These are phyloP conservation scores for Alternaria ventricosa DNA, from an alignment of 2,329 filamentous ascomycete species.

Conservation along the genomic window DNA sequence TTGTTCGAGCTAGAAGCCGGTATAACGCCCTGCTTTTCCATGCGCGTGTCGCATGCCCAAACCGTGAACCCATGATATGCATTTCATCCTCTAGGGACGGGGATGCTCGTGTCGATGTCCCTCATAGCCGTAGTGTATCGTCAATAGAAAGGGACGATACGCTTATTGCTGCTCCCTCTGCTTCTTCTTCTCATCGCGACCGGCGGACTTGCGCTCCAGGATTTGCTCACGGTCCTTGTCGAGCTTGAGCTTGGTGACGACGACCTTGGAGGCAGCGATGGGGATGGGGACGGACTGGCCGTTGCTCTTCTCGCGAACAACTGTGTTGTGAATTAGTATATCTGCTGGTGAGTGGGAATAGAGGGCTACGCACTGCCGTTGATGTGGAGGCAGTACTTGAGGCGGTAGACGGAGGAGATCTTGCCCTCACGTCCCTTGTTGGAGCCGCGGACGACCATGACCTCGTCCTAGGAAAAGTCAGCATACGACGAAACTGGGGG, in stretches of 20 bases:
- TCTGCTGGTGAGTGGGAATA: background rate
- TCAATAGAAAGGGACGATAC: constrained; percentile 39
- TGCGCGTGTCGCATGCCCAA: constrained; percentile 43
- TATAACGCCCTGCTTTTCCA: constrained; percentile 49
- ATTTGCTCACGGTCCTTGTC: constrained; percentile 93
- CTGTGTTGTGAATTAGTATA: constrained; percentile 46
- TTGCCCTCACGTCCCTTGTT: constrained; percentile 99
- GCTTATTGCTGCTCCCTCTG: constrained; percentile 62
- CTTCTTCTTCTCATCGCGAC: constrained; percentile 78
- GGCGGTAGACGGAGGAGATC: constrained; percentile 82
- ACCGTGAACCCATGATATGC: constrained; percentile 47
- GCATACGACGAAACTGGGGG: constrained; percentile 23
- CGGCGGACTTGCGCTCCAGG: constrained; percentile 81
- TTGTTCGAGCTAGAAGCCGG: constrained; percentile 47
- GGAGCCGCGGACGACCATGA: constrained; percentile 86
- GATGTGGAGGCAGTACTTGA: constrained; percentile 94
- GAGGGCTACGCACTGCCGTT: constrained; percentile 66
- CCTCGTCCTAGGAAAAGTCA: constrained; percentile 67
- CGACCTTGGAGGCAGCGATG: constrained; percentile 94
- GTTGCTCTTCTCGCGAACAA: constrained; percentile 96
- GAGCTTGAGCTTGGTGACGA: constrained; percentile 99
- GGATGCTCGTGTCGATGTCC: constrained; percentile 42
- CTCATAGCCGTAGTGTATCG: constrained; percentile 48
- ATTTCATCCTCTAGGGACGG: constrained; percentile 47
- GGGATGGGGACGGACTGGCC: constrained; percentile 94